Evolutionary conservation across 2,329 filamentous ascomycete species (phyloP).

Genomic region (Aspergillus sp.): DNA sequence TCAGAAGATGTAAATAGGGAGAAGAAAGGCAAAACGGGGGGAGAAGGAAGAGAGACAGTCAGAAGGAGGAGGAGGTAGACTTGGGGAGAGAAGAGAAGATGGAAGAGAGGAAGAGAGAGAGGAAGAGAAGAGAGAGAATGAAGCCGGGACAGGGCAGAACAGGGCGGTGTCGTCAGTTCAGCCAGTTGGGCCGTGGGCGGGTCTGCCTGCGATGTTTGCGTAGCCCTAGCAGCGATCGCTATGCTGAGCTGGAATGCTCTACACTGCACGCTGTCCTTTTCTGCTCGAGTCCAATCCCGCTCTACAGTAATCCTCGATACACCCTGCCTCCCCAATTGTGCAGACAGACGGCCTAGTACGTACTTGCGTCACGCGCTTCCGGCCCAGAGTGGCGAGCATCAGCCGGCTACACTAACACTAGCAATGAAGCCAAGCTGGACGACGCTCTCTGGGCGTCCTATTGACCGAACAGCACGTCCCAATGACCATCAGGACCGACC

Average conservation of each 20-base stretch:
- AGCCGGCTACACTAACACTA: too few relatives aligned
- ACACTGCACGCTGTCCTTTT: neutral
- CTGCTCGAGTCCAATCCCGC: neutral
- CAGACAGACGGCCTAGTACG: too few relatives aligned
- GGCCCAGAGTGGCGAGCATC: too few relatives aligned
- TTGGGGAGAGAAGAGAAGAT: conserved; percentile 4
- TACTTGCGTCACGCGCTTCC: too few relatives aligned
- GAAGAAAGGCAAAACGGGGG: conserved; percentile 4
- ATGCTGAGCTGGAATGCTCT: neutral
- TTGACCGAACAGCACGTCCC: too few relatives aligned
- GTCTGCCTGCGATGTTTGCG: neutral
- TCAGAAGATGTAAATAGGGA: conserved; percentile 12
- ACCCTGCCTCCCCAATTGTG: neutral
- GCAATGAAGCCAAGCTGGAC: too few relatives aligned
- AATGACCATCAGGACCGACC: too few relatives aligned
- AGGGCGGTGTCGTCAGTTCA: conserved; percentile 2
- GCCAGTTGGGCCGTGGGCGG: neutral
- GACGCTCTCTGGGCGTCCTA: too few relatives aligned
- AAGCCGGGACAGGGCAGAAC: neutral
- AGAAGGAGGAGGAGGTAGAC: conserved; percentile 20
- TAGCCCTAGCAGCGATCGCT: neutral
- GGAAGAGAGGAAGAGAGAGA: conserved; percentile 4
- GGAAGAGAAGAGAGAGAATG: neutral
- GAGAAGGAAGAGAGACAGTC: conserved; percentile 13
- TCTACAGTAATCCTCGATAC: too few relatives aligned